Evolutionary conservation across 495 filamentous ascomycete species (phyloP).

Genomic region (Neurospora sp.): DNA sequence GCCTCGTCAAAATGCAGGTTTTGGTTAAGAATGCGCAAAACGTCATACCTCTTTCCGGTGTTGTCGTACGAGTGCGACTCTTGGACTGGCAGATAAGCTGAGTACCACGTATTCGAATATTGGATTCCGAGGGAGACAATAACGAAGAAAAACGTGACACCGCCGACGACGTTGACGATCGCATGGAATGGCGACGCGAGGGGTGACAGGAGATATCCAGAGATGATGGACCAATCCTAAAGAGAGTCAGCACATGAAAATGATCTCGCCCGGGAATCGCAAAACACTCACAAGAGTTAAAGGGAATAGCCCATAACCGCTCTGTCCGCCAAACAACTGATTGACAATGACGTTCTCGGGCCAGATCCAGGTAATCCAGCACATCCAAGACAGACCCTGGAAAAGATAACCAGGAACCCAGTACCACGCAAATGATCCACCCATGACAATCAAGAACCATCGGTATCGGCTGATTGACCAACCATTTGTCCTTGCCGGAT

Average conservation of each 20-base stretch:
- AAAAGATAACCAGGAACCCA: slow-evolving; percentile 53
- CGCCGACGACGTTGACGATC: slow-evolving; percentile 47
- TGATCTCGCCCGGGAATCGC: not conserved
- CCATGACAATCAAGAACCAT: slow-evolving; percentile 52
- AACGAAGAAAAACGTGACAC: slow-evolving; percentile 44
- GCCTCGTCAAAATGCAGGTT: slow-evolving; percentile 40
- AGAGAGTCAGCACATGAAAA: not conserved
- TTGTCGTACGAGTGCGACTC: slow-evolving; percentile 51
- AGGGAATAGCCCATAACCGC: slow-evolving; percentile 49
- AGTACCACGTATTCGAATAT: slow-evolving; percentile 56
- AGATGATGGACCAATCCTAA: slow-evolving; percentile 54
- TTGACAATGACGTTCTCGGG: slow-evolving; percentile 57
- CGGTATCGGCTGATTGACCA: slow-evolving; percentile 57
- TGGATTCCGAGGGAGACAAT: slow-evolving; percentile 45
- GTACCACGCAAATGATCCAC: slow-evolving; percentile 41
- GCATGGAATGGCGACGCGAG: slow-evolving; percentile 62
- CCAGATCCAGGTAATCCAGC: slow-evolving; percentile 52
- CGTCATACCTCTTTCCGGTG: slow-evolving; percentile 46
- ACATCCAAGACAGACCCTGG: slow-evolving; percentile 48
- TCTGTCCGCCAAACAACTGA: slow-evolving; percentile 56
- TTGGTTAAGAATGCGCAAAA: slow-evolving; percentile 38
- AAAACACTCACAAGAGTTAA: slow-evolving; percentile 34
- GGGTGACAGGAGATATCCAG: slow-evolving; percentile 55
- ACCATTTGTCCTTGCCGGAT: slow-evolving; percentile 48
- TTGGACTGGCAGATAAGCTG: slow-evolving; percentile 46